Base-by-base conservation (phyloP, 176 grass and related monocot species). In the Neostapfia colusana region DNA sequence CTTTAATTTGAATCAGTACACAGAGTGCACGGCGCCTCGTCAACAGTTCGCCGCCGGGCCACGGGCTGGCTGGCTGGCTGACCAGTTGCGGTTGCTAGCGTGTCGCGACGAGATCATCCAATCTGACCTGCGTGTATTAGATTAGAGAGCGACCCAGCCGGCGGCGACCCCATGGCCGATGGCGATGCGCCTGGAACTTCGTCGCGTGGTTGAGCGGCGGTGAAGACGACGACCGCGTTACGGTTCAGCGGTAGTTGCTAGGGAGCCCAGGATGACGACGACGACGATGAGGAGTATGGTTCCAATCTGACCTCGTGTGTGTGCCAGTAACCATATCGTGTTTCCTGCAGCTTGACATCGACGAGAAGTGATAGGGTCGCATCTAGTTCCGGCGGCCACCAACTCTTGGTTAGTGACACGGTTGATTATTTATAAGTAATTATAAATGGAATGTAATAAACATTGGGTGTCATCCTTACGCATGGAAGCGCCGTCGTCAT, bases 221-320 rank as follows among this genome's bases (percentile, higher is more conserved):
- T 56, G 53, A 56, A 56, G 53, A 56, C n/a, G 53, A 56, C 53
- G 53, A n/a, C n/a, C 53, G 53, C 53, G n/a, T 55, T 55, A 17
- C 51, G 23, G 20, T 31, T 31, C n/a, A 4, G 20, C 0, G 17
- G 49, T 51, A 51, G 49, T 16, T 51, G 31, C 2, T 31, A 31
- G 3, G 31, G 31, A 31, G 31, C 31, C 31, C 3, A 3, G 3
- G 31, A 31, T 3, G 31, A 56, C 2, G 8, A 56, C 53, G 53
- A 55, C 5, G 50, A 55, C 8, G 53, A 56, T 2, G 53, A 56
- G 8, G n/a, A 56, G n/a, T 6, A 14, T 6, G 46, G 4, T 23
- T 5, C 5, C 23, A 25, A 16, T 24, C 26, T 58, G 55, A 58
- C 55, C 55, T n/a, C n/a, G n/a, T 53, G 10, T 1, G 38, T 13